These are phyloP conservation scores for Aethionema arabicum DNA, from an alignment of 345 rosid species.

Conservation along the genomic window DNA sequence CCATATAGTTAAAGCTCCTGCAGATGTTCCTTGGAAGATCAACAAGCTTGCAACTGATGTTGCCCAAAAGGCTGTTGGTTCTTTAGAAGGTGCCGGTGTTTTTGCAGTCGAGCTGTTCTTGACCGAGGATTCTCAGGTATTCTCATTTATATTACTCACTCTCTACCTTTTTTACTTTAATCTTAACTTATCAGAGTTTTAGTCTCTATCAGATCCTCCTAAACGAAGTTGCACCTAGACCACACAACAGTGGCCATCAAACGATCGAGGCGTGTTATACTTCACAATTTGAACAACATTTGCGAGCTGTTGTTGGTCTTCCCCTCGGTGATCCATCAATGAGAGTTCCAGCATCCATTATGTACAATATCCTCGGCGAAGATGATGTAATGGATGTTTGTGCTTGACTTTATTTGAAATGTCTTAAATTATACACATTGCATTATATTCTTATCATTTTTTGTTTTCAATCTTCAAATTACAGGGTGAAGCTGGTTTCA, in stretches of 20 bases:
- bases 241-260: slow-evolving; percentile 98
- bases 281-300: slow-evolving; percentile 90
- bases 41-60: slow-evolving; percentile 78
- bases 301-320: slow-evolving; percentile 88
- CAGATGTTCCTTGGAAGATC: slow-evolving; percentile 76
- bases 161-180: slow-evolving; percentile 2
- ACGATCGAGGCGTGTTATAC: slow-evolving; percentile 94
- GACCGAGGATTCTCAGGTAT: slow-evolving; percentile 78
- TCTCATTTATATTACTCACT: slow-evolving; percentile 20
- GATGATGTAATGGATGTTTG: slow-evolving; percentile 53
- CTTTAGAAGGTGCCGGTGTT: slow-evolving; percentile 92
- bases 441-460: slow-evolving; percentile 7
- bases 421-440: background rate
- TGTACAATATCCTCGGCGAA: slow-evolving; percentile 93
- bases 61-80: slow-evolving; percentile 74
- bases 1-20: slow-evolving; percentile 94
- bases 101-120: slow-evolving; percentile 96
- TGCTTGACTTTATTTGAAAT: slow-evolving; percentile 1
- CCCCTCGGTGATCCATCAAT: slow-evolving; percentile 97
- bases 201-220: slow-evolving; percentile 58
- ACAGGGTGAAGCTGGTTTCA: slow-evolving; percentile 85
- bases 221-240: slow-evolving; percentile 98
- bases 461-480: slow-evolving; percentile 19
- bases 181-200: slow-evolving; percentile 27
- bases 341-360: slow-evolving; percentile 87